Conservation (phyloP, 176 grass and related monocot genomes). For the Chrysopogon serrulatus region DNA sequence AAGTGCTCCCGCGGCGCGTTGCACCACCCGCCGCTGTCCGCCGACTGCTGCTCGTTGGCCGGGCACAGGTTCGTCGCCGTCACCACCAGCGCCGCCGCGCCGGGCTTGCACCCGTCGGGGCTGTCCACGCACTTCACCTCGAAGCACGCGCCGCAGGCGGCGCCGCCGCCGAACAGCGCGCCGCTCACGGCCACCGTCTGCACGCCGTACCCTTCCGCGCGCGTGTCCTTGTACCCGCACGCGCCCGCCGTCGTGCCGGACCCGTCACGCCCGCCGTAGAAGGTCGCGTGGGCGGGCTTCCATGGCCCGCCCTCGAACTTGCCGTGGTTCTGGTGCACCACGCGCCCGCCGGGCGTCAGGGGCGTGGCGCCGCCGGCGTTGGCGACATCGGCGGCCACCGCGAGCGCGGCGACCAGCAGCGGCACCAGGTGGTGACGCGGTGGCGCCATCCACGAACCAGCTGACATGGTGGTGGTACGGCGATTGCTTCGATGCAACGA, state of each 20-base stretch:
- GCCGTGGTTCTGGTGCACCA: constrained; percentile 52
- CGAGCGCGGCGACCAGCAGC: neutral
- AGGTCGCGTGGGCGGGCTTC: constrained; percentile 64
- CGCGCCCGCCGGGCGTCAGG: neutral
- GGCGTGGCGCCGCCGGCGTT: neutral
- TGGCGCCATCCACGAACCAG: neutral
- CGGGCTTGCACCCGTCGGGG: constrained; percentile 50
- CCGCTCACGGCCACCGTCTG: constrained; percentile 77
- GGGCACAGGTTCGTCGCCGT: constrained; percentile 69
- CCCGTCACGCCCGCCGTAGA: constrained; percentile 66
- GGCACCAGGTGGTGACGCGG: neutral
- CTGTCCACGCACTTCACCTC: constrained; percentile 67
- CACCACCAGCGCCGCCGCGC: constrained; percentile 21
- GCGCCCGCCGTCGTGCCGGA: constrained; percentile 49
- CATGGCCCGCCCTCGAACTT: constrained; percentile 40
- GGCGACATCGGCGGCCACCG: neutral
- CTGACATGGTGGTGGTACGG: neutral
- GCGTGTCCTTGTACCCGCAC: constrained; percentile 72
- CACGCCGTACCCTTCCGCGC: constrained; percentile 68
- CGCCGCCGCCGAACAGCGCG: constrained; percentile 48
- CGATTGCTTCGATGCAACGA: neutral
- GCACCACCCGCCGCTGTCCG: constrained; percentile 62
- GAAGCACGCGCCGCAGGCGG: constrained; percentile 72
- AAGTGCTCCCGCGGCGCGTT: constrained; percentile 73
- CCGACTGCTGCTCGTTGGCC: constrained; percentile 20